These are phyloP conservation scores for Dinochytrium kinnereticum DNA, from an alignment of 371 early-diverging fungal species.

Conservation along the genomic window DNA sequence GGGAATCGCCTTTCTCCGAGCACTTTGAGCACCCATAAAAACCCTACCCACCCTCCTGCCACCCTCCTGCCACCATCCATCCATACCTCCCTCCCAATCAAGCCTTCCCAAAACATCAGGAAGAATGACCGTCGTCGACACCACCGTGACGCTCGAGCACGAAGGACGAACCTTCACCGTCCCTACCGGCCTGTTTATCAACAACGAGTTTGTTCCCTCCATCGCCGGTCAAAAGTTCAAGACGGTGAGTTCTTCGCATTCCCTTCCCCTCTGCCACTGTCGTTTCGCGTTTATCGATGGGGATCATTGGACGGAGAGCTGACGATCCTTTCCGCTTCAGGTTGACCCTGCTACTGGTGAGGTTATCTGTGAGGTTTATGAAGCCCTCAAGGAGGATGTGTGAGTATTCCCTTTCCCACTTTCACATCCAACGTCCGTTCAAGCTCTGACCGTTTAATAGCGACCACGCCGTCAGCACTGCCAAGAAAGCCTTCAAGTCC, in stretches of 20 bases:
- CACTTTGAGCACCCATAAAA: too few species aligned
- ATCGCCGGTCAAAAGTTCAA: slow-evolving; percentile 54
- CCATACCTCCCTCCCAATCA: neutral
- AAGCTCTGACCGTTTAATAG: slow-evolving; percentile 1
- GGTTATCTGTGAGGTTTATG: slow-evolving; percentile 72
- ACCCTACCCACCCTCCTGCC: too few species aligned
- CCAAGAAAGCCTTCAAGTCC: slow-evolving; percentile 64
- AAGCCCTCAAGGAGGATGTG: slow-evolving; percentile 75
- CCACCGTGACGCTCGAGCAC: slow-evolving; percentile 16
- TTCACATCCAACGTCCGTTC: neutral
- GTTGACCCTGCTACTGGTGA: slow-evolving; percentile 76
- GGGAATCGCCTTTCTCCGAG: too few species aligned
- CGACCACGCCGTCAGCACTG: slow-evolving; percentile 76
- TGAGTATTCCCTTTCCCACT: slow-evolving; percentile 1
- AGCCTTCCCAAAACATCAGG: neutral
- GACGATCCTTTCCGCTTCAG: too few species aligned
- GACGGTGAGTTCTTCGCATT: slow-evolving; percentile 19
- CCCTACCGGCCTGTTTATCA: slow-evolving; percentile 68
- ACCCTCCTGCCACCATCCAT: neutral
- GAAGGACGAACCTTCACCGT: slow-evolving; percentile 21
- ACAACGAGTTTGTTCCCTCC: slow-evolving; percentile 73
- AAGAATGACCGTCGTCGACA: slow-evolving; percentile 5
- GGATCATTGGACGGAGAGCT: slow-evolving; percentile 48
- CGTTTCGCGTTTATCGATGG: too few species aligned
- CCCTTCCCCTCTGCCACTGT: too few species aligned